Percentiles rank a stretch among this genome's conserved stretches.
Evolutionary conservation across 2,329 filamentous ascomycete species (phyloP).

Genomic region (Colletotrichum falcatum): DNA sequence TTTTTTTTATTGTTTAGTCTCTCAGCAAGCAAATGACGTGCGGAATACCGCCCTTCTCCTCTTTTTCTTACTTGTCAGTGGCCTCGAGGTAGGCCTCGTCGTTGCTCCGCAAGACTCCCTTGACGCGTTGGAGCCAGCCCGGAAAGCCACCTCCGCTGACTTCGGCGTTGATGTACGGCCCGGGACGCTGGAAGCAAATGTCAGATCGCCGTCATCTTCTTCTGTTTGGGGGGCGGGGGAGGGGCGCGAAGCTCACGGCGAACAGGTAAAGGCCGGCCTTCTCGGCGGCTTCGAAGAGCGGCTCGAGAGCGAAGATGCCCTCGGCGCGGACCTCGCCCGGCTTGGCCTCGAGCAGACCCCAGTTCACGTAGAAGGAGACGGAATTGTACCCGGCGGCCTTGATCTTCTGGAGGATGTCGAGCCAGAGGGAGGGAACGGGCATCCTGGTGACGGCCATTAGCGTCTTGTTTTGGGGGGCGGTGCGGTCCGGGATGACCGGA

Average conservation of each 20-base stretch:
- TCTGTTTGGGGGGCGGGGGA: neutral
- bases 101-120: conserved; percentile 68
- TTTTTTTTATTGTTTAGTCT: neutral
- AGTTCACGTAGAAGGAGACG: conserved; percentile 79
- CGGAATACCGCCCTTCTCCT: neutral
- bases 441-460: conserved; percentile 40
- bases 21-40: neutral
- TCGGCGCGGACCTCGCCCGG: conserved; percentile 73
- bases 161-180: conserved; percentile 79
- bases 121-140: conserved; percentile 75
- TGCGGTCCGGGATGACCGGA: neutral
- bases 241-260: conserved; percentile 60
- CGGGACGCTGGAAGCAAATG: conserved; percentile 55
- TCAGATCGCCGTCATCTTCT: neutral
- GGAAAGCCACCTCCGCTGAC: conserved; percentile 77
- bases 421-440: conserved; percentile 56
- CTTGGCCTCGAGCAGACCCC: conserved; percentile 77
- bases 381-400: conserved; percentile 78
- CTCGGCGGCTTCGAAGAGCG: conserved; percentile 76
- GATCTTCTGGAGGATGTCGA: conserved; percentile 80
- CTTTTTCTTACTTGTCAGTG: conserved; percentile 64
- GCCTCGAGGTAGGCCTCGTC: conserved; percentile 69
- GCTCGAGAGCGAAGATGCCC: conserved; percentile 75
- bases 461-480: neutral
- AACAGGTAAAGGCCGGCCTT: conserved; percentile 78